phyloP scores from a whole-genome alignment of 257 asterid genomes.

The Capsicum rhomboideum region DNA sequence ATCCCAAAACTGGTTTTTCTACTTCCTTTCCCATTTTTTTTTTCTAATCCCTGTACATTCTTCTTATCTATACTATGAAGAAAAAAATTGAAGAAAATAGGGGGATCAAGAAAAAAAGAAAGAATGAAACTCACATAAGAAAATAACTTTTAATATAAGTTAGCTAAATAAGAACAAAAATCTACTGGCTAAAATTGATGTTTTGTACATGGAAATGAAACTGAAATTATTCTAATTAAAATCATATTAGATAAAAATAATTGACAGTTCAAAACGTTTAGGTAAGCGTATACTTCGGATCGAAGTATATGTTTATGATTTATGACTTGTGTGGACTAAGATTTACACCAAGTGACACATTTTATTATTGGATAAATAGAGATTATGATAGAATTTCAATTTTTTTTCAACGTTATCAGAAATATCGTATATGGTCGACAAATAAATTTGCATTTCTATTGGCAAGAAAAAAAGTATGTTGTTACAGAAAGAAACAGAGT shows the following conservation, averaged over 20 bases:
- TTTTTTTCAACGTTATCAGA: background rate
- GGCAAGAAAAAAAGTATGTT: too few relatives aligned
- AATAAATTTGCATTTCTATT: too few relatives aligned
- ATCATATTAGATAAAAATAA: background rate
- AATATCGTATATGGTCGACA: background rate
- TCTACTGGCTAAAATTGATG: background rate
- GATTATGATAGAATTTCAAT: background rate
- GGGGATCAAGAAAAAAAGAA: background rate
- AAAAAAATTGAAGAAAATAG: background rate
- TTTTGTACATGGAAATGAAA: background rate
- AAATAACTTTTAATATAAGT: too few relatives aligned
- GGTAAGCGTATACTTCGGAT: background rate
- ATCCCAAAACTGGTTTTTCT: background rate
- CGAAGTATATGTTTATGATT: background rate
- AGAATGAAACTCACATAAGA: background rate
- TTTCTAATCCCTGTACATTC: background rate
- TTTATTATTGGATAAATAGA: background rate
- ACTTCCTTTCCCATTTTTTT: background rate
- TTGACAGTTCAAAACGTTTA: background rate
- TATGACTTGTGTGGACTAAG: background rate
- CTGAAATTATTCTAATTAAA: background rate
- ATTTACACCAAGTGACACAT: background rate
- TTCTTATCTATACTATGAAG: background rate
- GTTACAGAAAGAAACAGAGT: too few relatives aligned
- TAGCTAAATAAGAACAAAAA: too few relatives aligned